Conservation (phyloP, 2,329 filamentous ascomycete genomes). For the Phaeosphaeria sp. region DNA sequence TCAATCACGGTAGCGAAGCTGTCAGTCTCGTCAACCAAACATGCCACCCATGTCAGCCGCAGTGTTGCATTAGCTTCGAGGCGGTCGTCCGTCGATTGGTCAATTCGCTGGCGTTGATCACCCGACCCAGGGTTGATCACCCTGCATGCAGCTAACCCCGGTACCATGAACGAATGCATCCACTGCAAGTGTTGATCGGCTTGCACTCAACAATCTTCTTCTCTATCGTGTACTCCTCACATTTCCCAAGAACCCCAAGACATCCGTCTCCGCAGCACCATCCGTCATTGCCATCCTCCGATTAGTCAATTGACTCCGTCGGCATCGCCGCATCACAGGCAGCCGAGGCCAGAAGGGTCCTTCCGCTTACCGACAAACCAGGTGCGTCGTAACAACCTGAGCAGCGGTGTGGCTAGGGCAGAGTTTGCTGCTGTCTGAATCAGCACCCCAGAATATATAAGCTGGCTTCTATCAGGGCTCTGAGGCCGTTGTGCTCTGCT, state of each 20-base stretch:
- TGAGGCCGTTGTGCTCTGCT: conserved; percentile 15
- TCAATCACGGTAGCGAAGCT: neutral
- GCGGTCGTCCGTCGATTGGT: conserved; percentile 21
- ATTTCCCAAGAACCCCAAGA: conserved; percentile 4
- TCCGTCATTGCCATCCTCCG: conserved; percentile 18
- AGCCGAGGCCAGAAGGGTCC: conserved; percentile 39
- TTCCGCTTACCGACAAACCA: conserved; percentile 25
- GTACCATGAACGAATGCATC: conserved; percentile 25
- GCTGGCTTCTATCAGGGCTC: conserved; percentile 30
- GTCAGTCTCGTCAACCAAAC: neutral
- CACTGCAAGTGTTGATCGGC: conserved; percentile 19
- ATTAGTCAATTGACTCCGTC: conserved; percentile 19
- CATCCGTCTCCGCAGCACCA: neutral
- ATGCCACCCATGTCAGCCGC: conserved; percentile 8
- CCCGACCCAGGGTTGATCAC: conserved; percentile 17
- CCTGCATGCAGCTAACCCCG: conserved; percentile 20
- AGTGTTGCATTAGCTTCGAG: neutral
- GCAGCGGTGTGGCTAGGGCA: conserved; percentile 30
- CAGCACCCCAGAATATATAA: conserved; percentile 21
- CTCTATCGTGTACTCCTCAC: conserved; percentile 11
- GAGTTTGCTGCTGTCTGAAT: conserved; percentile 15
- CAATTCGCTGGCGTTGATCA: conserved; percentile 35
- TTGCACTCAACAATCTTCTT: conserved; percentile 24
- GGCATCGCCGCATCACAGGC: conserved; percentile 42
- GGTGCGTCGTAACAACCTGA: conserved; percentile 19